Percentiles rank a stretch among this genome's conserved stretches.
Conservation (phyloP, 108 stramenopile genomes). For the Pseudonitzschia delicatissima region DNA sequence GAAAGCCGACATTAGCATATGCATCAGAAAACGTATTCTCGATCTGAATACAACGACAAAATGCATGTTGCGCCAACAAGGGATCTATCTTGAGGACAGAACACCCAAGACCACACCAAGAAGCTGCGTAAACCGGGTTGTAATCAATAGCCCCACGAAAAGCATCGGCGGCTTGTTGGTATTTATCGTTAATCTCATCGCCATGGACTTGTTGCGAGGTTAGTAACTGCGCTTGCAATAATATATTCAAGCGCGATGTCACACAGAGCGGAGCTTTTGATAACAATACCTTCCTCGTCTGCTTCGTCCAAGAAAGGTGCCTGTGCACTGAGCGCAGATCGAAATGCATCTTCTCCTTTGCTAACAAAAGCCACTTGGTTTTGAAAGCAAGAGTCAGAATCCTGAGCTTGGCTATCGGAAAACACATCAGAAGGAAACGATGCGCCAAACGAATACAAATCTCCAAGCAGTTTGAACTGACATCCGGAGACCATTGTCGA, state of each 20-base stretch:
- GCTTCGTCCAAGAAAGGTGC: neutral
- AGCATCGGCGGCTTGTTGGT: slow-evolving; percentile 22
- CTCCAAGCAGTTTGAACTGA: slow-evolving; percentile 65
- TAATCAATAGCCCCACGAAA: slow-evolving; percentile 33
- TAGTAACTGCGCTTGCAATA: slow-evolving; percentile 57
- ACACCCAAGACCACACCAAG: slow-evolving; percentile 75
- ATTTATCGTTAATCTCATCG: slow-evolving; percentile 20
- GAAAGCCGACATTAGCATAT: slow-evolving; percentile 63
- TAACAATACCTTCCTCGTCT: slow-evolving; percentile 1
- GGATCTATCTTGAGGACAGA: slow-evolving; percentile 47
- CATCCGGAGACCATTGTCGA: slow-evolving; percentile 24
- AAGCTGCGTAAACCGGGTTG: slow-evolving; percentile 42
- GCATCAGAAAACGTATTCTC: slow-evolving; percentile 56
- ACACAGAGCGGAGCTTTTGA: slow-evolving; percentile 35
- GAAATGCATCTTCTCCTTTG: slow-evolving; percentile 48
- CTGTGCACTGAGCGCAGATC: slow-evolving; percentile 24
- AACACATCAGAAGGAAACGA: slow-evolving; percentile 56
- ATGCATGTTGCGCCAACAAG: slow-evolving; percentile 67
- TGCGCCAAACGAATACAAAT: slow-evolving; percentile 65
- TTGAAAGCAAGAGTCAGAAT: neutral
- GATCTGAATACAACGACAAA: slow-evolving; percentile 54
- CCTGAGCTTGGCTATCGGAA: slow-evolving; percentile 12
- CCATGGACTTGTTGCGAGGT: slow-evolving; percentile 14
- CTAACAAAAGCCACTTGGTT: slow-evolving; percentile 42
- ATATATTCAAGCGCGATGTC: slow-evolving; percentile 60